Percentiles rank a stretch among this genome's conserved stretches.
Evolutionary conservation across 2,329 filamentous ascomycete genomes (phyloP).

Genomic region (Sporothrix pseudoabietina): DNA sequence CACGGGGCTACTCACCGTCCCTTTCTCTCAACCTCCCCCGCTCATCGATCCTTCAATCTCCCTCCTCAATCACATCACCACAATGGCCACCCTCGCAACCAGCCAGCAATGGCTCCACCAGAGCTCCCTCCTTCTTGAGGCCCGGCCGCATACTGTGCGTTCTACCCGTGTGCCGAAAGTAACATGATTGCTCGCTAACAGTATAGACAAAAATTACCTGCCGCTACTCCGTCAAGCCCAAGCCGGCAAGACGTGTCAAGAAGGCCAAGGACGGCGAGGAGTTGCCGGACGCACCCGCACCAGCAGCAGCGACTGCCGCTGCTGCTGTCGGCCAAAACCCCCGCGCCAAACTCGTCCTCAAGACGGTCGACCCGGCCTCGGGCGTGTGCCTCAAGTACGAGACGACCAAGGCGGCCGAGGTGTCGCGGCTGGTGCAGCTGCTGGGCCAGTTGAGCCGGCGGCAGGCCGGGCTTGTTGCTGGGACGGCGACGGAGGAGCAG

Average conservation of each 20-base stretch:
- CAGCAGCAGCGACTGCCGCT: constrained; percentile 31
- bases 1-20: neutral
- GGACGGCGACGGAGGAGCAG: constrained; percentile 48
- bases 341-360: constrained; percentile 74
- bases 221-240: constrained; percentile 74
- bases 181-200: constrained; percentile 2
- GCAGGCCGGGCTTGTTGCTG: constrained; percentile 59
- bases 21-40: neutral
- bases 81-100: constrained; percentile 80
- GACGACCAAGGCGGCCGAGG: constrained; percentile 88
- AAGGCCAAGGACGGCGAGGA: constrained; percentile 35
- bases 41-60: neutral
- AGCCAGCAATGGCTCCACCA: constrained; percentile 91
- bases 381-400: constrained; percentile 87
- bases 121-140: constrained; percentile 81
- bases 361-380: constrained; percentile 82
- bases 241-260: constrained; percentile 35
- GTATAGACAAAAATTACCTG: constrained; percentile 84
- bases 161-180: neutral
- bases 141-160: constrained; percentile 79
- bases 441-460: constrained; percentile 74
- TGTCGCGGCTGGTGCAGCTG: constrained; percentile 75
- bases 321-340: constrained; percentile 45
- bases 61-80: neutral
- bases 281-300: constrained; percentile 38